Conservation (phyloP, 2,329 filamentous ascomycete genomes). For the Alternaria triticimaculans region DNA sequence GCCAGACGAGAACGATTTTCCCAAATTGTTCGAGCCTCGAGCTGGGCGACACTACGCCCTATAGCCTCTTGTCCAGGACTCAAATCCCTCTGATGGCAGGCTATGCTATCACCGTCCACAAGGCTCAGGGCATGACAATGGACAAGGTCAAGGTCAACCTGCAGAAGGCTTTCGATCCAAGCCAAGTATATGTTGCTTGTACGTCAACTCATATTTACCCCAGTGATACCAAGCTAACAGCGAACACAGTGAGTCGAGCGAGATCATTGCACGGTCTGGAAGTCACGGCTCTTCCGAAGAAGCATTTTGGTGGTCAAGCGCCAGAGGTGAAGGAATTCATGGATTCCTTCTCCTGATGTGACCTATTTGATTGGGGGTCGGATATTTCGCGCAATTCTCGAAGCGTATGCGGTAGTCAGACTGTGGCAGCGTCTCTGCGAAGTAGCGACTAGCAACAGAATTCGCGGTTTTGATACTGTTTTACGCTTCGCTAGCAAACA, state of each 20-base stretch:
- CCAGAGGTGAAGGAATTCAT: constrained; percentile 45
- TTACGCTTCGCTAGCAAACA: not conserved
- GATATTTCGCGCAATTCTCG: not conserved
- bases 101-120: constrained; percentile 70
- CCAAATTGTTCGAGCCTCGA: constrained; percentile 59
- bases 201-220: constrained; percentile 1
- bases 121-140: constrained; percentile 64
- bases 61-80: constrained; percentile 60
- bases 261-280: constrained; percentile 57
- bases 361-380: not conserved
- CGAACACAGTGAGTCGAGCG: constrained; percentile 57
- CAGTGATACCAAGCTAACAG: not conserved
- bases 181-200: constrained; percentile 67
- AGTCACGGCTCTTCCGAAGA: constrained; percentile 25
- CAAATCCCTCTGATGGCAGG: constrained; percentile 66
- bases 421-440: not conserved
- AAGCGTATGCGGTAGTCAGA: not conserved
- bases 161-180: constrained; percentile 59
- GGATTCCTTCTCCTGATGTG: not conserved
- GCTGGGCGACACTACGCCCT: constrained; percentile 55
- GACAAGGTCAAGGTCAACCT: constrained; percentile 64
- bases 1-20: constrained; percentile 54
- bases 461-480: not conserved
- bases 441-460: not conserved
- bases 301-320: constrained; percentile 31